phyloP scores from a whole-genome alignment of 2,329 filamentous ascomycete species.

The Claviceps fusiformis region DNA sequence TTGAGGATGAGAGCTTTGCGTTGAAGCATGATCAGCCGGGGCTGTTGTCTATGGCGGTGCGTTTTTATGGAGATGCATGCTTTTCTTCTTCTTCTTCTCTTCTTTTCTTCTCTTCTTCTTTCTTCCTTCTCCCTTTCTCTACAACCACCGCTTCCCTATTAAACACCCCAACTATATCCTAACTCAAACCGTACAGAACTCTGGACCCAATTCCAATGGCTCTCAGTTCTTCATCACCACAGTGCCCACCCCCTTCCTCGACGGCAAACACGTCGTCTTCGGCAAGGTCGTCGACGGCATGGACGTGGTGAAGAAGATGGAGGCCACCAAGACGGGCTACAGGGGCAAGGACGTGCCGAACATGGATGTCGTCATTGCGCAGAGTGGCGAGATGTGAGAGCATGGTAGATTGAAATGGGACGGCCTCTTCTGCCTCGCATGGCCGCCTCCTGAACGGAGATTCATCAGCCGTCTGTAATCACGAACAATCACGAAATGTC shows the following conservation, averaged over 20 bases:
- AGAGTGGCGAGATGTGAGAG: constrained; percentile 83
- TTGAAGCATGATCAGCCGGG: constrained; percentile 68
- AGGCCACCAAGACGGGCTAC: constrained; percentile 71
- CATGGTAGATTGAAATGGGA: not conserved
- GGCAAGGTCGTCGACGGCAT: constrained; percentile 81
- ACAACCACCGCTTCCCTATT: too few relatives aligned
- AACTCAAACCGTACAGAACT: constrained; percentile 45
- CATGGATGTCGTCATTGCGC: constrained; percentile 67
- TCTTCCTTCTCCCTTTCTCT: too few relatives aligned
- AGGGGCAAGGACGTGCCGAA: constrained; percentile 66
- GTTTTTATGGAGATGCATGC: too few relatives aligned
- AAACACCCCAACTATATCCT: not conserved
- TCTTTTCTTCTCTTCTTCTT: not conserved
- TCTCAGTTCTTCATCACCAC: constrained; percentile 97
- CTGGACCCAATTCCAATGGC: constrained; percentile 83
- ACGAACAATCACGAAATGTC: too few relatives aligned
- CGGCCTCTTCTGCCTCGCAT: not conserved
- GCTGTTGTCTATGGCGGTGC: constrained; percentile 82
- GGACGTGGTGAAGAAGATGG: constrained; percentile 85
- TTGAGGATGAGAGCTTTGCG: constrained; percentile 81
- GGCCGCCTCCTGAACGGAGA: not conserved
- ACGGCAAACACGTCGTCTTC: constrained; percentile 92
- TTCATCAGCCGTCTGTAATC: too few relatives aligned
- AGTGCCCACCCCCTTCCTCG: constrained; percentile 71
- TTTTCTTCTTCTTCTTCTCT: not conserved